Conservation (phyloP, 352 stramenopile species). For the Sclerospora graminicola region DNA sequence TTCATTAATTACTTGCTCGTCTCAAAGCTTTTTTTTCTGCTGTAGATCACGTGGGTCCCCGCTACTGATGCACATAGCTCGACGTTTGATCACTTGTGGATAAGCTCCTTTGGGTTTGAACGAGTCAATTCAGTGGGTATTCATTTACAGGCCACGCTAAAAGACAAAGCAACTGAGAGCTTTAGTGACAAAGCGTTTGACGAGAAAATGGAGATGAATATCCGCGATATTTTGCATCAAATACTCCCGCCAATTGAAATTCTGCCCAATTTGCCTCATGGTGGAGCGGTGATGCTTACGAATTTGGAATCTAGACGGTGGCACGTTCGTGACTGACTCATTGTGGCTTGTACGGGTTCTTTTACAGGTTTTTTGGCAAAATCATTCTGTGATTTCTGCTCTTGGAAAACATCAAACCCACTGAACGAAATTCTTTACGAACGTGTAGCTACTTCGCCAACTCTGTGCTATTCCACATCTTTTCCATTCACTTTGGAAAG, state of each 20-base stretch:
- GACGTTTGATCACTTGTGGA: conserved; percentile 28
- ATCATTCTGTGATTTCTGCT: conserved; percentile 22
- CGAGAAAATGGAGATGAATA: conserved; percentile 23
- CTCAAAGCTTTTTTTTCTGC: not conserved
- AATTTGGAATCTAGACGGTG: not conserved
- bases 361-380: conserved; percentile 29
- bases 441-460: not conserved
- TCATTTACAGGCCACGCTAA: conserved; percentile 25
- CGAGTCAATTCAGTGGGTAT: conserved; percentile 22
- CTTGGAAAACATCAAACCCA: conserved; percentile 16
- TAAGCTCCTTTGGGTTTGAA: conserved; percentile 15
- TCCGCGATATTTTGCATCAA: conserved; percentile 17
- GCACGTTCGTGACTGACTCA: not conserved
- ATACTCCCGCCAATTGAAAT: conserved; percentile 15
- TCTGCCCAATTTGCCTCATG: conserved; percentile 12
- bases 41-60: conserved; percentile 29
- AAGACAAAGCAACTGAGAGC: not conserved
- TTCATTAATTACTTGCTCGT: not conserved
- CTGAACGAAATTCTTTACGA: conserved; percentile 5
- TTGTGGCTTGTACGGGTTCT: not conserved
- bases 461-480: conserved; percentile 26
- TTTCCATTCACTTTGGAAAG: conserved; percentile 16
- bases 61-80: conserved; percentile 15
- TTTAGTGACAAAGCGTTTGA: conserved; percentile 11
- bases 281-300: conserved; percentile 1